A percentile compares a stretch with the other conserved stretches of the same genome.
phyloP scores from a whole-genome alignment of 2,329 filamentous ascomycete genomes.

The Thielaviopsis populi region DNA sequence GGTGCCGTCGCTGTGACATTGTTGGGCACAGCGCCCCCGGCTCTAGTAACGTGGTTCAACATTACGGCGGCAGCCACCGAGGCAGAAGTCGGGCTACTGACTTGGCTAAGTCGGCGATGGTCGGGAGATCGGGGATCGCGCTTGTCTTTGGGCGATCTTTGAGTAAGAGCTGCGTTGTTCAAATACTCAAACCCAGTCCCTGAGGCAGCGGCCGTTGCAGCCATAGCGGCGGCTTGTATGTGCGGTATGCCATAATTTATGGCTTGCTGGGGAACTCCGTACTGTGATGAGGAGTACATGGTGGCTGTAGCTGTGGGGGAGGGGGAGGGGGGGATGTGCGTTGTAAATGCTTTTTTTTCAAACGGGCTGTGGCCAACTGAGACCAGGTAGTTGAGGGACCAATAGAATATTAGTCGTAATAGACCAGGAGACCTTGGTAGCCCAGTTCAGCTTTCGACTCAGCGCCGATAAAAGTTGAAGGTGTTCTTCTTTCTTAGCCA shows the following conservation, averaged over 20 bases:
- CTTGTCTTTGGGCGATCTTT: slow-evolving; percentile 37
- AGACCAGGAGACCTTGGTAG: not conserved
- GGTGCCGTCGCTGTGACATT: slow-evolving; percentile 51
- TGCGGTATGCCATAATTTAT: slow-evolving; percentile 77
- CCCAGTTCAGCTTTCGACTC: not conserved
- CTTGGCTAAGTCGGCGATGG: slow-evolving; percentile 57
- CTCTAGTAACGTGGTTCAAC: slow-evolving; percentile 51
- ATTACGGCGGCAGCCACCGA: slow-evolving; percentile 60
- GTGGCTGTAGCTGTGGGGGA: slow-evolving; percentile 1
- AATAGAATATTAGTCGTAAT: slow-evolving; percentile 3
- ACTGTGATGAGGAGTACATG: slow-evolving; percentile 60
- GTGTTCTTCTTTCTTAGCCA: not conserved
- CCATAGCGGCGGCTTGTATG: slow-evolving; percentile 85
- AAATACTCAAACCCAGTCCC: slow-evolving; percentile 64
- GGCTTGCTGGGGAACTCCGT: slow-evolving; percentile 54
- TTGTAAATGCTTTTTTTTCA: not conserved
- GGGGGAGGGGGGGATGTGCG: slow-evolving; percentile 1
- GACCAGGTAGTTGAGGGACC: not conserved
- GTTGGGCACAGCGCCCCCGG: slow-evolving; percentile 55
- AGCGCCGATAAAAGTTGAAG: not conserved
- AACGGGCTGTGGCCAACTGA: not conserved
- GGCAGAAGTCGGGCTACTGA: slow-evolving; percentile 59
- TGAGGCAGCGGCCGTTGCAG: slow-evolving; percentile 75
- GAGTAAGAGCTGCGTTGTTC: slow-evolving; percentile 45
- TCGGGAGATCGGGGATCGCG: slow-evolving; percentile 59